These are phyloP conservation scores for Phyllosticta citrichinensis DNA, from an alignment of 2,329 filamentous ascomycete species.

Conservation along the genomic window DNA sequence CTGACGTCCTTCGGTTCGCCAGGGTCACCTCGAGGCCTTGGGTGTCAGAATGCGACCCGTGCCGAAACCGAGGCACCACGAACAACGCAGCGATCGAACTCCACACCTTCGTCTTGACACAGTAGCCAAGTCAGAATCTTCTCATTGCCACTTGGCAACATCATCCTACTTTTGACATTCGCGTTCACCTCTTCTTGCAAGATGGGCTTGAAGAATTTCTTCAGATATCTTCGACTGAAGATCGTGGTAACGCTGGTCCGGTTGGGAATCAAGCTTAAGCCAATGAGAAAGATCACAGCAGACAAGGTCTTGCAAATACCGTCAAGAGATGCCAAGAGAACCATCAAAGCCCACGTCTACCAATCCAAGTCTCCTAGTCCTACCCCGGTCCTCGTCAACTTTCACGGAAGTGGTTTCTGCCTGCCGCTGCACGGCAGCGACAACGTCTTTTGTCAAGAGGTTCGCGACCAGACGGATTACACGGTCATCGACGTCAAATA, in stretches of 20 bases:
- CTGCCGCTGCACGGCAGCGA: constrained; percentile 31
- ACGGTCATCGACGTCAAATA: constrained; percentile 30
- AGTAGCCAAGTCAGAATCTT: neutral
- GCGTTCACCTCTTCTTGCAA: neutral
- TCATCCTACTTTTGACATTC: neutral
- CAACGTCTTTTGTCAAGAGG: constrained; percentile 26
- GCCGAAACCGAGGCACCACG: neutral
- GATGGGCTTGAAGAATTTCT: neutral
- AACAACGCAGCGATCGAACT: neutral
- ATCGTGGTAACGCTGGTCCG: constrained; percentile 12
- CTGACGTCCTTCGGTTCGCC: neutral
- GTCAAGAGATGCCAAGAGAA: constrained; percentile 14
- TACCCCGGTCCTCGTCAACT: constrained; percentile 24
- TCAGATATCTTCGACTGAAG: constrained; percentile 15
- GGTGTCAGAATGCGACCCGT: neutral
- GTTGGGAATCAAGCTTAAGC: constrained; percentile 1
- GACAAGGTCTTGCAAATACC: constrained; percentile 13
- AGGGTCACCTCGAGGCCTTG: neutral
- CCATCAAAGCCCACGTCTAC: constrained; percentile 19
- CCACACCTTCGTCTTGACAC: neutral
- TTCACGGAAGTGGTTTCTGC: constrained; percentile 26
- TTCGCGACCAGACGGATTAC: constrained; percentile 21
- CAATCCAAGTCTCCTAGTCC: constrained; percentile 2
- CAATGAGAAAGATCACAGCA: neutral
- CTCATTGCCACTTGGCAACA: neutral